These are phyloP conservation scores for Talaromyces adpressus DNA, from an alignment of 495 filamentous ascomycete species.

Conservation along the genomic window DNA sequence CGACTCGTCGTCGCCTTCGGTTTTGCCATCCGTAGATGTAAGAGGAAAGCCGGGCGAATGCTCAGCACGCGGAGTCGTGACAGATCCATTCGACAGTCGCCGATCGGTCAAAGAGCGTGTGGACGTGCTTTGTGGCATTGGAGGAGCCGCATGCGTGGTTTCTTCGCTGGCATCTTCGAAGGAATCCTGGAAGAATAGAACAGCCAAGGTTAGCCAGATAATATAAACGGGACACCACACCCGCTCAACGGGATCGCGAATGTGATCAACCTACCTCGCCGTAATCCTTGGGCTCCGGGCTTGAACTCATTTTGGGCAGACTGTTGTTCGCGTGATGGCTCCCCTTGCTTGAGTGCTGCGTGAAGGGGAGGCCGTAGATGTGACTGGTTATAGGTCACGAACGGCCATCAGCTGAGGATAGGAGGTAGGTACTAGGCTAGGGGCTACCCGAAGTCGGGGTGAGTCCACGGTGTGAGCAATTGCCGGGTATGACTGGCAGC, in stretches of 20 bases:
- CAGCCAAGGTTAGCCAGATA: neutral
- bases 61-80: constrained; percentile 27
- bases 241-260: neutral
- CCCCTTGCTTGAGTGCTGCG: constrained; percentile 5
- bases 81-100: constrained; percentile 30
- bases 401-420: constrained; percentile 7
- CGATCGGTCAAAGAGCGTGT: constrained; percentile 44
- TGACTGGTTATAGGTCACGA: neutral
- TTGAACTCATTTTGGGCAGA: constrained; percentile 26
- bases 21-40: constrained; percentile 15
- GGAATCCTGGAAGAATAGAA: constrained; percentile 50
- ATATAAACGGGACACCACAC: neutral
- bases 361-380: neutral
- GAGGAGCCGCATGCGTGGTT: constrained; percentile 27
- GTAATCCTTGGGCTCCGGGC: constrained; percentile 39
- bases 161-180: constrained; percentile 71
- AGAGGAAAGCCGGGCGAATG: constrained; percentile 28
- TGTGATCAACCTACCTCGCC: constrained; percentile 37
- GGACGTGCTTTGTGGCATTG: constrained; percentile 30
- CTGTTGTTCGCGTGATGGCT: neutral
- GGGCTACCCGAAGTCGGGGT: neutral
- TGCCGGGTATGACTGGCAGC: neutral
- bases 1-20: constrained; percentile 12
- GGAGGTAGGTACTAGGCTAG: constrained; percentile 1
- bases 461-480: neutral